Conservation (phyloP, 768 basidiomycete species). For the Lactarius hatsudake region DNA sequence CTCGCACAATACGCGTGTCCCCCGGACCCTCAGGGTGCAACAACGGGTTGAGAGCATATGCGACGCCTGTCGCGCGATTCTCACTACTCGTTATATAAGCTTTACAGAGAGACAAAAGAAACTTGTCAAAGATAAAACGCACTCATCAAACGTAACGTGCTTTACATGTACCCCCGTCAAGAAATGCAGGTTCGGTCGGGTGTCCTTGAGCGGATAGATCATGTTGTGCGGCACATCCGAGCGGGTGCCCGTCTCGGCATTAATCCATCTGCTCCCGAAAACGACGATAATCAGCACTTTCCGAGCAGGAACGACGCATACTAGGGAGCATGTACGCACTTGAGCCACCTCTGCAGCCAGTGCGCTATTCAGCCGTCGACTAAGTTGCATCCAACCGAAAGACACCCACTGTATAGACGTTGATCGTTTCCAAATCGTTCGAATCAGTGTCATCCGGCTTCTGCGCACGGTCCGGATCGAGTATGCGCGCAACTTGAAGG, state of each 20-base stretch:
- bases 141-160: slow-evolving; percentile 34
- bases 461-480: slow-evolving; percentile 26
- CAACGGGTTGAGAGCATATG: neutral
- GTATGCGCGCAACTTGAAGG: slow-evolving; percentile 29
- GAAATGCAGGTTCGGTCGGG: slow-evolving; percentile 34
- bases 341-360: slow-evolving; percentile 31
- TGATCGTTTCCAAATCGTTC: slow-evolving; percentile 29
- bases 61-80: slow-evolving; percentile 27
- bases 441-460: slow-evolving; percentile 21
- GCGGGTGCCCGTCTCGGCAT: slow-evolving; percentile 47
- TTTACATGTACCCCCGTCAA: slow-evolving; percentile 36
- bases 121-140: slow-evolving; percentile 26
- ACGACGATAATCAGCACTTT: neutral
- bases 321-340: slow-evolving; percentile 34
- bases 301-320: neutral
- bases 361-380: neutral
- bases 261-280: slow-evolving; percentile 45
- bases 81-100: slow-evolving; percentile 21
- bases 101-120: slow-evolving; percentile 25
- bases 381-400: neutral
- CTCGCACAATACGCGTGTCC: slow-evolving; percentile 30
- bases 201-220: slow-evolving; percentile 37
- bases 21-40: slow-evolving; percentile 25
- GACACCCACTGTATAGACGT: slow-evolving; percentile 25
- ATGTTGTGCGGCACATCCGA: slow-evolving; percentile 50